Conservation (phyloP, 345 rosid species). For the Euclidium syriacum region DNA sequence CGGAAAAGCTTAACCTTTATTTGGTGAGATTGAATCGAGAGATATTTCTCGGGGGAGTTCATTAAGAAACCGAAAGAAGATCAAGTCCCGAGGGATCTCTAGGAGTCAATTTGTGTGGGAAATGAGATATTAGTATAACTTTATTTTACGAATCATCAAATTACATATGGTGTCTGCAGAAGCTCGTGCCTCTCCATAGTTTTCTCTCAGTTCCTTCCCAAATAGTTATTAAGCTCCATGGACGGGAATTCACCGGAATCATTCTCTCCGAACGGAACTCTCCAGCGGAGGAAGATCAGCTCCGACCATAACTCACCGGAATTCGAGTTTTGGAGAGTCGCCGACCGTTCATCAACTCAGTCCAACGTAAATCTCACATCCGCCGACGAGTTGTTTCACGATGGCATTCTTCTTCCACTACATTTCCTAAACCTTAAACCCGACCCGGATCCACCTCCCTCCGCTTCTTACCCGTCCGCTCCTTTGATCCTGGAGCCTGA, state of each 20-base stretch:
- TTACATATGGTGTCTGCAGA: too few relatives aligned
- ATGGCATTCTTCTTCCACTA: conserved; percentile 53
- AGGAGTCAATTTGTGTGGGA: not conserved
- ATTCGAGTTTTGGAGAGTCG: conserved; percentile 52
- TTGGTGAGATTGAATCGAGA: not conserved
- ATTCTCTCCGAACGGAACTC: not conserved
- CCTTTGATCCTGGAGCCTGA: conserved; percentile 5
- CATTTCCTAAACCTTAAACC: conserved; percentile 19
- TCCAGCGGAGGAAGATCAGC: conserved; percentile 11
- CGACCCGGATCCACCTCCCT: conserved; percentile 10
- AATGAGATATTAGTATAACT: not conserved
- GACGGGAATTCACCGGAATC: not conserved
- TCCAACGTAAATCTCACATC: conserved; percentile 29
- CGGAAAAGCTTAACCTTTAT: not conserved
- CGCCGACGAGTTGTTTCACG: conserved; percentile 45
- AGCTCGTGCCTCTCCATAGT: too few relatives aligned
- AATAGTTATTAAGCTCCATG: too few relatives aligned
- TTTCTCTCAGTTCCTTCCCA: too few relatives aligned
- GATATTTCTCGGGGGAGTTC: not conserved
- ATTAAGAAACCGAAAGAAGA: conserved; percentile 1
- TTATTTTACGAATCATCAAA: too few relatives aligned
- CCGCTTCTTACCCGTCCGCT: not conserved
- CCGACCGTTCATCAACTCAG: conserved; percentile 34
- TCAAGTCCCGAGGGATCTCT: not conserved
- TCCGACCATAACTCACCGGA: conserved; percentile 41